Evolutionary conservation across 2,329 filamentous ascomycete genomes (phyloP), one percentile per base, ranked within the genome.

Genomic region (Fusarium humuli): DNA sequence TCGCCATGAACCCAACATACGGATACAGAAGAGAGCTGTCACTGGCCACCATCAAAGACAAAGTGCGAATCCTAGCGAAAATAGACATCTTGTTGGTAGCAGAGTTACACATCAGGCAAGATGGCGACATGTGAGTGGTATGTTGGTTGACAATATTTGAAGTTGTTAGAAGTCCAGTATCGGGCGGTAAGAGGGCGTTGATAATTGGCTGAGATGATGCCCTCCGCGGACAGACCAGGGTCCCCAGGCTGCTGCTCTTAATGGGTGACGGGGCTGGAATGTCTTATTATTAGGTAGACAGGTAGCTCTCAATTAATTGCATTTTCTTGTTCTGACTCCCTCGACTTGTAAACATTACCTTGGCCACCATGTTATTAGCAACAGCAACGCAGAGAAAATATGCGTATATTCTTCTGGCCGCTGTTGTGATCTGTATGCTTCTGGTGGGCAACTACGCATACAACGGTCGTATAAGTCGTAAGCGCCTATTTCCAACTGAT

Each of bases 401-500:
- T 55, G 25, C 20, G 20, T 70, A 32, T 49, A 16, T 20, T 59
- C 23, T 62, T 27, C 44, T 66, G 12, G 46, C 54, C 14, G 46
- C 54, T 11, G 8, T 49, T 42, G 54, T 54, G 4, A 67, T 59
- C 25, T 25, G 63, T 27, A n/a, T 57, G 18, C 34, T 70, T 5
- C 30, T 67, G 23, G 16, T 20, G n/a, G 40, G 55, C 49, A 55
- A 67, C 41, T 64, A 70, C 44, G 34, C 57, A 23, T 70, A 70
- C 50, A 64, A 48, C 23, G 48, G 16, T 14, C 50, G 46, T 32
- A 55, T 47, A 52, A 48, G 42, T 41, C 25, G 61, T 70, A n/a
- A 45, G 67, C 34, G 22, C 25, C 14, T 25, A 23, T 27, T 46
- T 32, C 14, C n/a, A 29, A 11, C 6, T 5, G 7, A 37, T 14